These are phyloP conservation scores for Artemisia annua DNA, from an alignment of 129 eudicot genomes.

Conservation along the genomic window DNA sequence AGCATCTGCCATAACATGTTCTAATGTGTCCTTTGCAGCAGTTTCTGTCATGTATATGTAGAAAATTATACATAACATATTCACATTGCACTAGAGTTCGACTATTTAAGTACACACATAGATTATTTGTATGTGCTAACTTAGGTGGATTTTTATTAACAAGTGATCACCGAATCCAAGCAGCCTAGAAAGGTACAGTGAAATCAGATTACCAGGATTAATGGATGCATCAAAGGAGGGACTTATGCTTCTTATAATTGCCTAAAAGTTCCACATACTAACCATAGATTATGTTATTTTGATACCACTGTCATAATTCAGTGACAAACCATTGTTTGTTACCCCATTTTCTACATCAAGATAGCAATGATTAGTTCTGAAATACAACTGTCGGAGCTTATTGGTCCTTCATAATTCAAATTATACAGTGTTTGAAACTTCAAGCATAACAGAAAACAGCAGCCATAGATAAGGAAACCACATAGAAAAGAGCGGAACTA, in stretches of 20 bases:
- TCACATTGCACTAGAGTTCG: neutral
- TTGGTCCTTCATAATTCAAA: neutral
- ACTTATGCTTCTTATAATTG: neutral
- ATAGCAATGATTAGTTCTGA: neutral
- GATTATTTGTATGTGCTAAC: neutral
- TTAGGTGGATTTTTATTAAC: too few relatives aligned
- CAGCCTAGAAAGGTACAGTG: too few relatives aligned
- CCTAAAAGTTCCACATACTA: neutral
- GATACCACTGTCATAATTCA: neutral
- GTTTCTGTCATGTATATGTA: slow-evolving; percentile 46
- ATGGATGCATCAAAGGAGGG: neutral
- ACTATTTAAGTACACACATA: neutral
- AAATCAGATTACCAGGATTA: too few relatives aligned
- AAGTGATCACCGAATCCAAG: too few relatives aligned
- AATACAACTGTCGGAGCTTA: neutral
- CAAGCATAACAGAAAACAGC: too few relatives aligned
- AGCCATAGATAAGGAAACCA: too few relatives aligned
- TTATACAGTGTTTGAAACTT: too few relatives aligned
- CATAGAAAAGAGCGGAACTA: neutral
- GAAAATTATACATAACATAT: slow-evolving; percentile 10
- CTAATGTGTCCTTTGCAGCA: slow-evolving; percentile 89
- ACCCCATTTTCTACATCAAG: neutral
- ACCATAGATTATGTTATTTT: neutral
- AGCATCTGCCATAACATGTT: slow-evolving; percentile 86
- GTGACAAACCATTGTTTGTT: neutral